These are phyloP conservation scores for Canavalia gladiata DNA, from an alignment of 306 rosid genomes.

Conservation along the genomic window DNA sequence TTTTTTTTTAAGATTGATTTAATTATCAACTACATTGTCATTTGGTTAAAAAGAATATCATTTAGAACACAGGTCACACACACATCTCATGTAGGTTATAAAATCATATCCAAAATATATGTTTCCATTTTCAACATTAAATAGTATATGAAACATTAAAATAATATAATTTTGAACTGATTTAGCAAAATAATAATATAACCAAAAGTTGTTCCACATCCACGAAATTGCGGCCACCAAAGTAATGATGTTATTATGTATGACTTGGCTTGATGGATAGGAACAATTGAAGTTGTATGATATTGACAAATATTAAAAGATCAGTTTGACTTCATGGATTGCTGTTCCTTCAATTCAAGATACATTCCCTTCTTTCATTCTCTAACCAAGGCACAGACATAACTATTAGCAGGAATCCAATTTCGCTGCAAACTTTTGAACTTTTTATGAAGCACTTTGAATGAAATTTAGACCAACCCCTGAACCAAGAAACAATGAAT, in stretches of 20 bases:
- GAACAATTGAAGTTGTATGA: neutral
- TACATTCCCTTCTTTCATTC: neutral
- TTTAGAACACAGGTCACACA: neutral
- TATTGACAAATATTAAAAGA: neutral
- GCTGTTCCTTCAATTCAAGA: neutral
- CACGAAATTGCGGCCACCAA: neutral
- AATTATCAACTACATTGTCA: neutral
- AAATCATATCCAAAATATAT: neutral
- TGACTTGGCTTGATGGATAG: neutral
- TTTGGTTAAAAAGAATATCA: neutral
- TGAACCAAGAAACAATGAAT: constrained; percentile 35
- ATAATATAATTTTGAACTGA: neutral
- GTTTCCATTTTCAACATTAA: neutral
- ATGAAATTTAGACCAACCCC: neutral
- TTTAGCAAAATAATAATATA: neutral
- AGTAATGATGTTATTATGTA: neutral
- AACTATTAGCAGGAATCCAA: neutral
- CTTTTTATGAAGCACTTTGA: neutral
- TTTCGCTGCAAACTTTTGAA: neutral
- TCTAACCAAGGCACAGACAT: neutral
- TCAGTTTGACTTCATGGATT: neutral
- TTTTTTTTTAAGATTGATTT: neutral
- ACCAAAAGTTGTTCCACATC: neutral
- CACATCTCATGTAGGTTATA: neutral
- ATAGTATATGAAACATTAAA: neutral